phyloP scores from a whole-genome alignment of 164 flowering plant genomes.

The Tetrastigma voinierianum region DNA sequence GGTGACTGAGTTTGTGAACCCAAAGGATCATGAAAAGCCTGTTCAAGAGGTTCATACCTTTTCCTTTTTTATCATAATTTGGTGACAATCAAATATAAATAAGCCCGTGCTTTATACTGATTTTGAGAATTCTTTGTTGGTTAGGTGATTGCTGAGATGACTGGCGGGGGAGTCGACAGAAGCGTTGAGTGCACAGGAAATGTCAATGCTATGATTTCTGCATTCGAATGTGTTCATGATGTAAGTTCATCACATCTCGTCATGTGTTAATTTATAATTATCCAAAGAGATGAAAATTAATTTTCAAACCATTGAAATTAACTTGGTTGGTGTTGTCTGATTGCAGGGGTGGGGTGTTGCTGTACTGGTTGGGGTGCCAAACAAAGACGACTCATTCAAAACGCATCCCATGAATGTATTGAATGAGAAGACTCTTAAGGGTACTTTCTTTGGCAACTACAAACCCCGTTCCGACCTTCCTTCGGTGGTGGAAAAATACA shows the following conservation, averaged over 20 bases:
- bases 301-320: neutral
- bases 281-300: too few relatives aligned
- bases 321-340: neutral
- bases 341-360: conserved; percentile 78
- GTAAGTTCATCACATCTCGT: too few relatives aligned
- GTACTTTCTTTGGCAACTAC: conserved; percentile 74
- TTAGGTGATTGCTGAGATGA: conserved; percentile 59
- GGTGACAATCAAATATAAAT: too few relatives aligned
- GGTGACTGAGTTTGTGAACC: conserved; percentile 52
- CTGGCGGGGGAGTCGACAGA: conserved; percentile 55
- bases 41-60: conserved; percentile 47
- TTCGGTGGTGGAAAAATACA: conserved; percentile 59
- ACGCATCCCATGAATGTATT: conserved; percentile 65
- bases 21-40: conserved; percentile 46
- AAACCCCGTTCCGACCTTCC: conserved; percentile 69
- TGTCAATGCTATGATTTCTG: conserved; percentile 50
- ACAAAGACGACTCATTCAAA: conserved; percentile 52
- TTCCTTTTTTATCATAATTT: too few relatives aligned
- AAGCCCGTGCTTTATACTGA: too few relatives aligned
- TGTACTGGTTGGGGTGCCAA: conserved; percentile 65
- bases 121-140: neutral
- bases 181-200: conserved; percentile 56
- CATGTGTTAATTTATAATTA: too few relatives aligned
- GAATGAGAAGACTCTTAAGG: conserved; percentile 69
- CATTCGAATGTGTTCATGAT: conserved; percentile 56